Percentiles rank a stretch among this genome's conserved stretches.
phyloP scores from a whole-genome alignment of 306 rosid genomes.

The Cucumis sativus region DNA sequence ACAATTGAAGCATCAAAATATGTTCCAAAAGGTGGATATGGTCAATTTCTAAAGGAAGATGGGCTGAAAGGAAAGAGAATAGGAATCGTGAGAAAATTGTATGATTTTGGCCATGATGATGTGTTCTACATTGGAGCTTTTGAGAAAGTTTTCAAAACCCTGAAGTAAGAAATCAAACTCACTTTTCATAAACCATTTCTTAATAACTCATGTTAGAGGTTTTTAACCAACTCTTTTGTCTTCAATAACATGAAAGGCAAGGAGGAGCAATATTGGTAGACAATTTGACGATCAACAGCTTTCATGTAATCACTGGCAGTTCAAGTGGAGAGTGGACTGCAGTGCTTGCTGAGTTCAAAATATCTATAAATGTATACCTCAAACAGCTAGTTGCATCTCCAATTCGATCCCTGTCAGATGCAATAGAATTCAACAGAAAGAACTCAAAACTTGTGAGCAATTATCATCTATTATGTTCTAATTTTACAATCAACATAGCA shows the following conservation, averaged over 20 bases:
- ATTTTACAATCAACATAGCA: not conserved
- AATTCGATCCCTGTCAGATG: slow-evolving; percentile 16
- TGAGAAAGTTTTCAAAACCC: slow-evolving; percentile 17
- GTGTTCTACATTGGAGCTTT: not conserved
- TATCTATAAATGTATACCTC: slow-evolving; percentile 20
- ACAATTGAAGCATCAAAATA: slow-evolving; percentile 12
- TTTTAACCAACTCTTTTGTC: not conserved
- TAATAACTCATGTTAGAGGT: not conserved
- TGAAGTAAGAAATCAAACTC: slow-evolving; percentile 13
- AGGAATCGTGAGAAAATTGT: slow-evolving; percentile 23
- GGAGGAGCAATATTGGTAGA: slow-evolving; percentile 22
- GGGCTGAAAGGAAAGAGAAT: slow-evolving; percentile 29
- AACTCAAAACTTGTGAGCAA: slow-evolving; percentile 15
- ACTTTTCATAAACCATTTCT: not conserved
- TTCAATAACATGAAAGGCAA: slow-evolving; percentile 3
- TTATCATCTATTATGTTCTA: not conserved
- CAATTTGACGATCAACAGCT: slow-evolving; percentile 18
- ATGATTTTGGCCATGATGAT: slow-evolving; percentile 1
- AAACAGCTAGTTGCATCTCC: slow-evolving; percentile 15
- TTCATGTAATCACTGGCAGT: not conserved
- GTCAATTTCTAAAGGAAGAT: slow-evolving; percentile 8
- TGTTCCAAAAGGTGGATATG: slow-evolving; percentile 32
- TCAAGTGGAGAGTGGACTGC: slow-evolving; percentile 13
- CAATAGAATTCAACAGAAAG: slow-evolving; percentile 20
- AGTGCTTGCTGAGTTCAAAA: slow-evolving; percentile 16